These are phyloP conservation scores for Protea cynaroides DNA, from an alignment of 164 flowering plant genomes.

Conservation along the genomic window DNA sequence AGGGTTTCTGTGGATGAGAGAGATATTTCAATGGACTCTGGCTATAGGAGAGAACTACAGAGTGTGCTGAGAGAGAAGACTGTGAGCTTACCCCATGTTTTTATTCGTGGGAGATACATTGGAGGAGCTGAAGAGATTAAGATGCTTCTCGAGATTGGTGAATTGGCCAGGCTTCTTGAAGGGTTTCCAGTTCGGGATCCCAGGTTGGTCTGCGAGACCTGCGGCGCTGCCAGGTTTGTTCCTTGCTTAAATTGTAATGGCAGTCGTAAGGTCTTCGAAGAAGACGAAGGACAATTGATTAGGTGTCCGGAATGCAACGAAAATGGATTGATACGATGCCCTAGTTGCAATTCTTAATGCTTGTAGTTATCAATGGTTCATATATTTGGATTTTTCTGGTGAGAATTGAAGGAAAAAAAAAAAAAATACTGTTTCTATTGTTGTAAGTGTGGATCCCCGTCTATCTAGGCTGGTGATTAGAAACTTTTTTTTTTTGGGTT, in stretches of 20 bases:
- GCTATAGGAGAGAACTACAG: conserved; percentile 58
- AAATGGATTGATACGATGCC: conserved; percentile 86
- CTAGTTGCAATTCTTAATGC: conserved; percentile 48
- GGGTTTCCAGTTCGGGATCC: conserved; percentile 47
- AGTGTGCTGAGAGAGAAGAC: conserved; percentile 37
- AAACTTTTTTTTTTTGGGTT: conserved; percentile 4
- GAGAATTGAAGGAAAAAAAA: background rate
- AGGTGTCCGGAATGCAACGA: conserved; percentile 79
- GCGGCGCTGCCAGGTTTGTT: conserved; percentile 87
- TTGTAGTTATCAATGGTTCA: background rate
- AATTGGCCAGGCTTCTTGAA: conserved; percentile 52
- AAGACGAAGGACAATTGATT: conserved; percentile 44
- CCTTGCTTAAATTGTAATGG: conserved; percentile 78
- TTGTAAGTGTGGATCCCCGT: conserved; percentile 1
- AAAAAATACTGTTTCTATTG: background rate
- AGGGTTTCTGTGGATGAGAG: conserved; percentile 77
- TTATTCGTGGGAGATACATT: conserved; percentile 56
- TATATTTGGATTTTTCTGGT: background rate
- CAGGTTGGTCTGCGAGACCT: conserved; percentile 46
- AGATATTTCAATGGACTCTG: conserved; percentile 86
- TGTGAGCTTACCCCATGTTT: conserved; percentile 67
- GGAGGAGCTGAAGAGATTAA: conserved; percentile 85
- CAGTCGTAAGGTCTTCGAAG: conserved; percentile 70
- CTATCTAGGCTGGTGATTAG: background rate
- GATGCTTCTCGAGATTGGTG: conserved; percentile 69